A percentile compares a stretch with the other conserved stretches of the same genome.
Conservation (phyloP, 768 basidiomycete genomes). For the Rhodocollybia butyracea region DNA sequence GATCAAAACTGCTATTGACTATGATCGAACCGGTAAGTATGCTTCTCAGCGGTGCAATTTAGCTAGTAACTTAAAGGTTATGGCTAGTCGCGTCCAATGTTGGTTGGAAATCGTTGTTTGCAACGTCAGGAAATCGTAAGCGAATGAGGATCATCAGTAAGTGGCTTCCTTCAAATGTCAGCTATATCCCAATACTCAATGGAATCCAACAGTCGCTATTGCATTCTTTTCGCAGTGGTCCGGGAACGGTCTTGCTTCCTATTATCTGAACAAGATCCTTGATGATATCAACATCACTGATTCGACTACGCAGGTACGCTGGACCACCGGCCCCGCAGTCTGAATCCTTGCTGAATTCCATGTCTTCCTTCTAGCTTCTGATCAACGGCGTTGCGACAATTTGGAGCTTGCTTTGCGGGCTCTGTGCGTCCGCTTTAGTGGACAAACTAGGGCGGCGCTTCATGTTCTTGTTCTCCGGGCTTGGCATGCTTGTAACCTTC, state of each 20-base stretch:
- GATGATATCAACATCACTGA: slow-evolving; percentile 62
- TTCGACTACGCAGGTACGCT: slow-evolving; percentile 40
- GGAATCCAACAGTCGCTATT: no score
- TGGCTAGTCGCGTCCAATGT: slow-evolving; percentile 46
- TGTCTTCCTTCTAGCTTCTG: slow-evolving; percentile 49
- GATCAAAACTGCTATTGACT: slow-evolving; percentile 73
- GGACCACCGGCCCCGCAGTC: background rate
- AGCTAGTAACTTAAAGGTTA: background rate
- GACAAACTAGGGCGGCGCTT: slow-evolving; percentile 68
- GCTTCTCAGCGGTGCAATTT: background rate
- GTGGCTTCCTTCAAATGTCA: no score
- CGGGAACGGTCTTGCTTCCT: slow-evolving; percentile 80
- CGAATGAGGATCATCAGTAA: slow-evolving; percentile 76
- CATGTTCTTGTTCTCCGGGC: slow-evolving; percentile 60
- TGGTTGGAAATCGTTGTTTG: slow-evolving; percentile 68
- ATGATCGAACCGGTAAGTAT: slow-evolving; percentile 47
- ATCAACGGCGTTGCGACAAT: slow-evolving; percentile 86
- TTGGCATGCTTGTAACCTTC: slow-evolving; percentile 65
- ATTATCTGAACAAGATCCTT: slow-evolving; percentile 78
- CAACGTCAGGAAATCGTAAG: slow-evolving; percentile 67
- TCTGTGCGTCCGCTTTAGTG: slow-evolving; percentile 54
- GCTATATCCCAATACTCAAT: no score
- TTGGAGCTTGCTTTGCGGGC: slow-evolving; percentile 71
- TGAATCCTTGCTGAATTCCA: background rate
- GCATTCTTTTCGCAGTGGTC: slow-evolving; percentile 89